phyloP scores from a whole-genome alignment of 768 basidiomycete species.

The Mycena sanguinolenta region DNA sequence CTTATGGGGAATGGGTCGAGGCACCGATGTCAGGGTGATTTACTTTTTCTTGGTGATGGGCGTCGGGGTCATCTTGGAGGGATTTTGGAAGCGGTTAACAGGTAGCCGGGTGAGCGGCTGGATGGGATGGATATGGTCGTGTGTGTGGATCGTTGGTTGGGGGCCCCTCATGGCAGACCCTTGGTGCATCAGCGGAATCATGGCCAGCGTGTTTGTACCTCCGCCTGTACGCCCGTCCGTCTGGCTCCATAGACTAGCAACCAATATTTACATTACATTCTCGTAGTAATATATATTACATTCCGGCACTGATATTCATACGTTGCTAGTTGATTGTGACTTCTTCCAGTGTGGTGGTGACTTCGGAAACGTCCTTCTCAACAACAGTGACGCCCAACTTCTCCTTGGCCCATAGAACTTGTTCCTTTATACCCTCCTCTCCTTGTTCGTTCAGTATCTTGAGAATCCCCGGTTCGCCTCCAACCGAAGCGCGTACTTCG shows the following conservation, averaged over 20 bases:
- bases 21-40: slow-evolving; percentile 59
- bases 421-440: slow-evolving; percentile 53
- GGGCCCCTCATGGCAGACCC: slow-evolving; percentile 65
- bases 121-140: slow-evolving; percentile 66
- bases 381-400: slow-evolving; percentile 41
- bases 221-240: slow-evolving; percentile 49
- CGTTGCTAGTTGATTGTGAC: background rate
- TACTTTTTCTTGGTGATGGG: slow-evolving; percentile 73
- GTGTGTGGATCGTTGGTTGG: slow-evolving; percentile 61
- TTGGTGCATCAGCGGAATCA: slow-evolving; percentile 59
- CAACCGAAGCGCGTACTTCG: slow-evolving; percentile 58
- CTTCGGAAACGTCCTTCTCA: background rate
- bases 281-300: background rate
- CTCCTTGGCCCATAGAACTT: slow-evolving; percentile 55
- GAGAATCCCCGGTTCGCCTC: slow-evolving; percentile 61
- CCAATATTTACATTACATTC: background rate
- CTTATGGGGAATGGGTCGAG: slow-evolving; percentile 70
- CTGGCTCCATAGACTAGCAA: slow-evolving; percentile 17
- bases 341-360: slow-evolving; percentile 6
- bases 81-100: slow-evolving; percentile 56
- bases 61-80: slow-evolving; percentile 65
- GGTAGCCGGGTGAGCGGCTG: slow-evolving; percentile 63
- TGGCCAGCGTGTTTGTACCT: slow-evolving; percentile 55
- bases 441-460: slow-evolving; percentile 52
- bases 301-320: too few relatives aligned